phyloP scores from a whole-genome alignment of 768 basidiomycete species.

The Austroboletus eburneus region DNA sequence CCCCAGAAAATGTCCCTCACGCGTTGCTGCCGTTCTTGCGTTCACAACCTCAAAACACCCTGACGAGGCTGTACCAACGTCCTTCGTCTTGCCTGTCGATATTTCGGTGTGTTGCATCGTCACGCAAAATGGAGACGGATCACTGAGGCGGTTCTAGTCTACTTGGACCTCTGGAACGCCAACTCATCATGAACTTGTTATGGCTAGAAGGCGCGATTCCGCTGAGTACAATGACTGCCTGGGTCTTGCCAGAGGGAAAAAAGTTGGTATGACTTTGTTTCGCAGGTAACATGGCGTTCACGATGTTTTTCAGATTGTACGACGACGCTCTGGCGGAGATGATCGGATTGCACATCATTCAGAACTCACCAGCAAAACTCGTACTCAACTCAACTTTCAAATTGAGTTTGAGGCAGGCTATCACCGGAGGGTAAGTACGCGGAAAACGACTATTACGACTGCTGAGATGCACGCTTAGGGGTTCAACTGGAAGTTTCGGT shows the following conservation, averaged over 20 bases:
- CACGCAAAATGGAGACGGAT: neutral
- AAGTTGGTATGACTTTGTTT: conserved; percentile 42
- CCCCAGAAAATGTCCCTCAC: conserved; percentile 43
- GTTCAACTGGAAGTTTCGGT: conserved; percentile 80
- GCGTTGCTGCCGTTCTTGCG: conserved; percentile 75
- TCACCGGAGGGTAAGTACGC: conserved; percentile 75
- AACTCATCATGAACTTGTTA: conserved; percentile 81
- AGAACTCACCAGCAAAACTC: conserved; percentile 55
- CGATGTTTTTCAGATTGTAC: conserved; percentile 53
- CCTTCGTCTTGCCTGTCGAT: conserved; percentile 89
- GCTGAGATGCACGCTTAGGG: conserved; percentile 39
- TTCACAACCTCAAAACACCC: conserved; percentile 70
- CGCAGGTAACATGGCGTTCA: conserved; percentile 1
- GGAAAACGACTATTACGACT: neutral
- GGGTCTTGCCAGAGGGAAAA: conserved; percentile 73
- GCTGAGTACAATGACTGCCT: conserved; percentile 63
- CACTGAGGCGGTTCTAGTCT: conserved; percentile 43
- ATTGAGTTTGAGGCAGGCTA: conserved; percentile 71
- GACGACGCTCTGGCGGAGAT: conserved; percentile 64
- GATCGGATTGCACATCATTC: conserved; percentile 64
- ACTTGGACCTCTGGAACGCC: conserved; percentile 73
- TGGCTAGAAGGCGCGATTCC: conserved; percentile 81
- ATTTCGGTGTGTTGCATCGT: conserved; percentile 57
- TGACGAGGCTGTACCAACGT: conserved; percentile 75
- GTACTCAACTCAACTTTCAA: conserved; percentile 75